Evolutionary conservation across 2,329 filamentous ascomycete genomes (phyloP), one percentile per base, ranked within the genome.

Genomic region (Pochonia chlamydosporia): DNA sequence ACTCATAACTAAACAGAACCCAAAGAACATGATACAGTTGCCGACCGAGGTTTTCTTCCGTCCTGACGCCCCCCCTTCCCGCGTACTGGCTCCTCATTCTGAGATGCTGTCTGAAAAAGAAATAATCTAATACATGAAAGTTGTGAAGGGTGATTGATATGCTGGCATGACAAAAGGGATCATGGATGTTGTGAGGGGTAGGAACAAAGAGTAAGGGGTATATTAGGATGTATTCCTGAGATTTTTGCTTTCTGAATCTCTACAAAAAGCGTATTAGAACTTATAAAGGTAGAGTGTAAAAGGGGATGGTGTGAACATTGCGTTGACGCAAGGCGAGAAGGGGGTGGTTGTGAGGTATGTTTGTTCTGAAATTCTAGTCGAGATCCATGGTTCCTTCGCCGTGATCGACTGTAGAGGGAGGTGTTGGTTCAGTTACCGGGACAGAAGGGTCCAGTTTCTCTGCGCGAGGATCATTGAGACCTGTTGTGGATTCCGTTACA

Each of bases 301-400:
- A n/a, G 30, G 13, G 30, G 30, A 33, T 14, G 13, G 30, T 3
- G 31, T 8, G 31, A 18, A 18, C 9, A 16, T 16, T 6, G 14
- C 20, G 5, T 18, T 18, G 31, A 8, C 7, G 13, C 7, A 28
- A 13, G 26, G 26, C 7, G 26, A 28, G 13, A 28, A 28, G 26
- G 26, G 7, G 26, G 13, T 28, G 26, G 14, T 40, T 24, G n/a
- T 37, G 35, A 18, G n/a, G n/a, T n/a, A 23, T 31, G 39, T 30
- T 43, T 23, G 13, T 41, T 26, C 23, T 14, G 39, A 26, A n/a
- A 9, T 40, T 24, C 55, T 57, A 70, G 45, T 71, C 68, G 20
- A 70, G 57, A 23, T 71, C 68, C 68, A 71, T 71, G 9, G 58
- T 51, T 33, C 61, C 58, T 49, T 68, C 66, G 23, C 59, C 64